Base-by-base conservation (phyloP, 805 yeast genomes). In the Kluyveromyces aestuarii region DNA sequence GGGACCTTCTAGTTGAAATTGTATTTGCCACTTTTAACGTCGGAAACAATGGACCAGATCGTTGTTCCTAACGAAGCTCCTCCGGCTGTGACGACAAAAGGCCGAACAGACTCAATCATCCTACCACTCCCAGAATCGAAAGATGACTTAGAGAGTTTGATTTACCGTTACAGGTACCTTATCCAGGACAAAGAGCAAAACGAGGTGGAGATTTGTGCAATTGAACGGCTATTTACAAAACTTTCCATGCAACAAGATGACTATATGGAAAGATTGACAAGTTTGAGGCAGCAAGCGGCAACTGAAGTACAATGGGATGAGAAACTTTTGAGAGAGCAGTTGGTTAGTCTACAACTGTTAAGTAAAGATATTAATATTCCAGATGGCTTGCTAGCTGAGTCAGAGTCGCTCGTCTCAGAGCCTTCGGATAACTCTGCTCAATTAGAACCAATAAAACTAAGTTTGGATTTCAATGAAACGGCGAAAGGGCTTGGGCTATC, bases 321-420 rank as follows among this genome's bases (percentile, higher is more conserved):
- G 6, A 72, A 66, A 2, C 57, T 80, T 14, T 65, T 86, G 45
- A 67, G 72, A 41, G 74, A 77, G 50, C 95, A 86, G 61, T 61
- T 86, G 18, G 64, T 78, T 16, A 83, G 82, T 0, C 72, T 84
- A 46, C 86, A 84, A 58, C 59, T 84, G 16, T 64, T 86, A 39
- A 76, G 87, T 2, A 78, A 73, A 55, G 87, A 84, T 61, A 54
- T 82, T 50, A 85, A 81, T 58, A 63, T 86, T 43, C 88, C 91
- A 0, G 73, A 71, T 33, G 57, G 68, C 5, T 59, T 83, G 17
- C 79, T 79, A 53, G 49, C 58, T 6, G 71, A 68, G 37, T 60
- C 37, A 41, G 16, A 43, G 37, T 17, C 37, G 41, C 11, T 5
- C 13, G n/a, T 14, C 8, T 27, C 45, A n/a, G 45, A 27, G 18